phyloP scores from a whole-genome alignment of 306 rosid species.

The apple (Malus domestica) region DNA sequence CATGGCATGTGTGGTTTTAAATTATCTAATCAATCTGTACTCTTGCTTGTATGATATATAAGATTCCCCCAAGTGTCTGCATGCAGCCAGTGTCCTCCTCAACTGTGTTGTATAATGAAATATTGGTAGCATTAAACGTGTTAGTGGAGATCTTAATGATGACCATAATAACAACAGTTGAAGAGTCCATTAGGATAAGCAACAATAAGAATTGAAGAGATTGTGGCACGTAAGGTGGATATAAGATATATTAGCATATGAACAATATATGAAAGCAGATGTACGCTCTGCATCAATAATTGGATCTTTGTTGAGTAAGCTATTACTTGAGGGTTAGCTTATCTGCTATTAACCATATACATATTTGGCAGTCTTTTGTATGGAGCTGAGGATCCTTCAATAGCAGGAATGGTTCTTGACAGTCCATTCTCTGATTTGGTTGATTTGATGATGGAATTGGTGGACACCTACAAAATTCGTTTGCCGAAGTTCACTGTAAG shows the following conservation, averaged over 20 bases:
- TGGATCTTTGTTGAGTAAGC: neutral
- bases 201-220: neutral
- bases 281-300: neutral
- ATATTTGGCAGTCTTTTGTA: constrained; percentile 69
- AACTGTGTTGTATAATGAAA: neutral
- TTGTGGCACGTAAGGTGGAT: neutral
- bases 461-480: constrained; percentile 70
- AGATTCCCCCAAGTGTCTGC: neutral
- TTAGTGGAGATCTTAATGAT: neutral
- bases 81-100: neutral
- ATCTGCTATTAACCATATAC: constrained; percentile 26
- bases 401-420: constrained; percentile 95
- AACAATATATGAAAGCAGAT: neutral
- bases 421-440: constrained; percentile 96
- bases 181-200: neutral
- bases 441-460: constrained; percentile 97
- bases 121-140: neutral
- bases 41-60: neutral
- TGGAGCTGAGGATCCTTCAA: constrained; percentile 97
- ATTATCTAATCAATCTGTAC: neutral
- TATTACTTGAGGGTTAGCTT: neutral
- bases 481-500: constrained; percentile 96
- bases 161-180: neutral
- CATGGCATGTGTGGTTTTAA: neutral
- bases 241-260: neutral